A percentile compares a stretch with the other conserved stretches of the same genome.
Evolutionary conservation across 2,329 filamentous ascomycete genomes (phyloP).

Genomic region (Juglanconis juglandina): DNA sequence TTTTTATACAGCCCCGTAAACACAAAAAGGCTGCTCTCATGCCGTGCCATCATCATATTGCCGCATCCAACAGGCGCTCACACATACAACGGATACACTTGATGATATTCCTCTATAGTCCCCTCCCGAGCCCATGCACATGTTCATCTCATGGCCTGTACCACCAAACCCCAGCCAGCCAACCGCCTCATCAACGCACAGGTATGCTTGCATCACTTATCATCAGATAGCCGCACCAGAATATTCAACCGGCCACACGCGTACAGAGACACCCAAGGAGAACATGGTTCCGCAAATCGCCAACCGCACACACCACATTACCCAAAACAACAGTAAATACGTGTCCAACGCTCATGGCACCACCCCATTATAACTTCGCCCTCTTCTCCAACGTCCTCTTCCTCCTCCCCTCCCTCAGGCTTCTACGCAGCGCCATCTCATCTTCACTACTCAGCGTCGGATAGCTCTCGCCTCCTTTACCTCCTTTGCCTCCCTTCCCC

Average conservation of each 20-base stretch:
- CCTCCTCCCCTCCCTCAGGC: slow-evolving; percentile 43
- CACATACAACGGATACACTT: too few relatives aligned
- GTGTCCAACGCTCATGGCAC: not conserved
- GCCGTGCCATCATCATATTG: not conserved
- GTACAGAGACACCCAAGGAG: not conserved
- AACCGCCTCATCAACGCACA: too few relatives aligned
- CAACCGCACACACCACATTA: too few relatives aligned
- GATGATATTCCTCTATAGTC: too few relatives aligned
- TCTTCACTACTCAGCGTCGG: slow-evolving; percentile 51
- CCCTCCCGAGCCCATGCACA: too few relatives aligned
- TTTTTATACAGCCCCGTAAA: not conserved
- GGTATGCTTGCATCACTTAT: not conserved
- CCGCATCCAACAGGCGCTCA: not conserved
- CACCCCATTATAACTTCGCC: slow-evolving; percentile 41
- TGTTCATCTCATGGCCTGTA: too few relatives aligned
- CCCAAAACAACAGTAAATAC: not conserved
- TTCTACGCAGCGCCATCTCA: slow-evolving; percentile 39
- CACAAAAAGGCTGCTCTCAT: not conserved
- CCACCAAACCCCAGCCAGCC: too few relatives aligned
- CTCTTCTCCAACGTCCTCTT: slow-evolving; percentile 48
- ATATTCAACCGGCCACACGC: not conserved
- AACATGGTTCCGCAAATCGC: not conserved
- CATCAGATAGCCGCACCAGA: not conserved
- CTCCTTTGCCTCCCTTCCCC: slow-evolving; percentile 28
- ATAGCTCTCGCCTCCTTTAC: slow-evolving; percentile 27